Conservation (phyloP, 2,329 filamentous ascomycete genomes). For the Colletotrichum eremochloae region DNA sequence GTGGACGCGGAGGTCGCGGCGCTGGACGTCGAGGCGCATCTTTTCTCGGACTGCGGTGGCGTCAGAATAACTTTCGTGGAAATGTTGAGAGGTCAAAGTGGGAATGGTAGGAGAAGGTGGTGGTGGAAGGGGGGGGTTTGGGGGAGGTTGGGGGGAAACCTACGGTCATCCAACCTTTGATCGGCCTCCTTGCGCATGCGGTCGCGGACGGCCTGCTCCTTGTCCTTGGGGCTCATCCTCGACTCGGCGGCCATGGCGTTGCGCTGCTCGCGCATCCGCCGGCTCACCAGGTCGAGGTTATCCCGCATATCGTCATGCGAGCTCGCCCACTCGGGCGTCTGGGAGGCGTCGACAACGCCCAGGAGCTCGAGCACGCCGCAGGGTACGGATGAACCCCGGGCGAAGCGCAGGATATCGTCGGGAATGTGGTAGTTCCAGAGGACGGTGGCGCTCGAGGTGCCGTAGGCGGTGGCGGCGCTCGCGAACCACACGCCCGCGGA, state of each 20-base stretch:
- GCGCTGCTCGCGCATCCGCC: conserved; percentile 56
- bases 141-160: conserved; percentile 43
- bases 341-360: conserved; percentile 60
- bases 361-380: conserved; percentile 72
- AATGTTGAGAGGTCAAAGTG: background rate
- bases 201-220: conserved; percentile 56
- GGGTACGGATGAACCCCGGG: conserved; percentile 66
- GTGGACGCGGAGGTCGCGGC: conserved; percentile 59
- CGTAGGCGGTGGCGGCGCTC: conserved; percentile 67
- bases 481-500: conserved; percentile 69
- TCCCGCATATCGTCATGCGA: conserved; percentile 55
- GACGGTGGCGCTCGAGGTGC: conserved; percentile 66
- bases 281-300: conserved; percentile 52
- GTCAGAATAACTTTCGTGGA: background rate
- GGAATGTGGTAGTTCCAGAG: conserved; percentile 74
- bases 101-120: background rate
- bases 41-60: conserved; percentile 56
- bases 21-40: conserved; percentile 54
- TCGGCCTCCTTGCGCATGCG: conserved; percentile 58
- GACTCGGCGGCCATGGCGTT: conserved; percentile 59
- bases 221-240: conserved; percentile 57
- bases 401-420: conserved; percentile 63
- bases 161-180: conserved; percentile 62
- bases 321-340: conserved; percentile 69
- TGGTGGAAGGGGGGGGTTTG: background rate